phyloP scores from a whole-genome alignment of 2,329 filamentous ascomycete species.

The Pyrenochaeta sp. region DNA sequence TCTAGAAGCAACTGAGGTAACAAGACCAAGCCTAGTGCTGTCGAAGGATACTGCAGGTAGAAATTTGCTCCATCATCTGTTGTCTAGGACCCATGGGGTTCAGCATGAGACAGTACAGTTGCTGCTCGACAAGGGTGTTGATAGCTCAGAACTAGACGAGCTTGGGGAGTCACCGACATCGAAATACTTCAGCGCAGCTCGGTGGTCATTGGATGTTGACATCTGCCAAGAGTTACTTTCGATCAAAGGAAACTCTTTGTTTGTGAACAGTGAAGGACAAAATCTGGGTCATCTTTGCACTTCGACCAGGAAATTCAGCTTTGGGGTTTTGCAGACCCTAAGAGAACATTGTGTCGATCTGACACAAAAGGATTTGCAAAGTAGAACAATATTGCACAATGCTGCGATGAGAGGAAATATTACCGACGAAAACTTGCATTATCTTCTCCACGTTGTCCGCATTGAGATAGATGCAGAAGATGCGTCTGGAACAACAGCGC shows the following conservation, averaged over 20 bases:
- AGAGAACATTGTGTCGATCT: constrained; percentile 11
- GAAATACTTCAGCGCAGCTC: constrained; percentile 4
- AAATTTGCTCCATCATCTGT: constrained; percentile 10
- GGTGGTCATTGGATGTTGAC: neutral
- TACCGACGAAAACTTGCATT: constrained; percentile 10
- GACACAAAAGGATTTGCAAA: constrained; percentile 10
- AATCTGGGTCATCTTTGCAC: constrained; percentile 12
- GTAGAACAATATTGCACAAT: constrained; percentile 13
- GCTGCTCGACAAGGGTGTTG: constrained; percentile 11
- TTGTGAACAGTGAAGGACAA: constrained; percentile 10
- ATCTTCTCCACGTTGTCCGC: constrained; percentile 13
- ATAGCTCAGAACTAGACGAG: constrained; percentile 10
- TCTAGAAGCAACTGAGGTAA: constrained; percentile 3
- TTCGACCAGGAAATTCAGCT: neutral
- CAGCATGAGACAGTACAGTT: constrained; percentile 10
- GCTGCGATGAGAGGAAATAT: constrained; percentile 8
- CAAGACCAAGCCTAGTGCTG: constrained; percentile 5
- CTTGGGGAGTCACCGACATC: constrained; percentile 8
- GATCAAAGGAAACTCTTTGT: constrained; percentile 13
- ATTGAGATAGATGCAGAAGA: constrained; percentile 12
- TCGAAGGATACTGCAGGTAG: constrained; percentile 7
- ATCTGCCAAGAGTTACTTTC: constrained; percentile 7
- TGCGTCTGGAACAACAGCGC: constrained; percentile 11
- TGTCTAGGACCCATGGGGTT: neutral
- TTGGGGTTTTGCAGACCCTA: constrained; percentile 7